Base-by-base conservation (phyloP, 1,284 basidiomycete species). In the Ganoderma lucidum region DNA sequence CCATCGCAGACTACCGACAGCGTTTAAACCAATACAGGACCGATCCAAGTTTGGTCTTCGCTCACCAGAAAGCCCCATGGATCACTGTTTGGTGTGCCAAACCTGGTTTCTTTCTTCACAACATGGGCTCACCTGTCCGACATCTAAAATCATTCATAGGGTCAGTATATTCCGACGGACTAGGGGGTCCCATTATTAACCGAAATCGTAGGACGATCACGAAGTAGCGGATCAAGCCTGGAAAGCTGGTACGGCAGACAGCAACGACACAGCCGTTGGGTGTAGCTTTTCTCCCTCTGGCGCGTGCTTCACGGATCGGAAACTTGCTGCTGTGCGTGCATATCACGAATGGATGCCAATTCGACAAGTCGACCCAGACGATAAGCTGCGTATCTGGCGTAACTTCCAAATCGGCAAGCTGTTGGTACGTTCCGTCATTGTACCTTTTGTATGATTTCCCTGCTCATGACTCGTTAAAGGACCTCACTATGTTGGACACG, bases 331-430 rank as follows among this genome's bases (percentile, higher is more conserved):
- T 3, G 85, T 90, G 39, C 83, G 84, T 35, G 89, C 89, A 0
- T 92, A 91, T 77, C 89, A 90, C 75, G 89, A 91, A 74, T 91
- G 90, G 89, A 87, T 92, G 82, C 90, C 90, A 15, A 89, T 92
- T 69, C 83, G 89, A 12, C 89, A 90, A 76, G 88, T 91, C 17
- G 85, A 85, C 68, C 83, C 85, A 2, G 85, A 85, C 64, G 89
- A 92, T 75, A 83, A 88, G 72, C 83, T 91, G 10, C 82, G 90
- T 15, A 90, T 92, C 71, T 92, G 89, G 89, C 83, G 90, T 44
- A 88, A 87, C 75, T 90, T 91, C 82, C 85, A 88, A 75, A 85
- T 90, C 42, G 90, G 89, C 59, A 86, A 88, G 75, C 82, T 91
- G 8, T 74, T 88, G 72, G 79, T 80, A 61, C 62, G 76, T 19